Percentiles rank a stretch among this genome's conserved stretches.
Conservation (phyloP, 2,329 filamentous ascomycete species). For the Aspergillus flavus region DNA sequence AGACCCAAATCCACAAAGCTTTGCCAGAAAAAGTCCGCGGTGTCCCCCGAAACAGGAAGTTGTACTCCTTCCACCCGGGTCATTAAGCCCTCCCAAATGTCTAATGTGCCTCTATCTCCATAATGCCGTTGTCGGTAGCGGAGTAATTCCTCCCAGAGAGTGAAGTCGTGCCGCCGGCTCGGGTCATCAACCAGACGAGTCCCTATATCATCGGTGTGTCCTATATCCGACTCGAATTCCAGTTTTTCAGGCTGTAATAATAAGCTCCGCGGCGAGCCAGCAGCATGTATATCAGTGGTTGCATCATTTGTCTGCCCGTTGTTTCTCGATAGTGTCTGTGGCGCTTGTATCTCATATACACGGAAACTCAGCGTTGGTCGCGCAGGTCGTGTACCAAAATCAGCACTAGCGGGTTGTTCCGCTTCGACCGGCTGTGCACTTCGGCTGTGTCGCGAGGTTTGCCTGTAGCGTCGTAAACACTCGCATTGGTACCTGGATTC, state of each 20-base stretch:
- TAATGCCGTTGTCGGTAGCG: conserved; percentile 46
- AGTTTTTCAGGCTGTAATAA: conserved; percentile 38
- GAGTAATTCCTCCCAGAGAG: conserved; percentile 50
- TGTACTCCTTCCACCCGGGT: conserved; percentile 31
- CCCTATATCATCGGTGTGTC: conserved; percentile 37
- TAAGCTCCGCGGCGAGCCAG: conserved; percentile 18
- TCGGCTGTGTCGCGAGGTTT: conserved; percentile 16
- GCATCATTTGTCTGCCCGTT: neutral
- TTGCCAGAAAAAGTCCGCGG: conserved; percentile 46
- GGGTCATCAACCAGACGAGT: conserved; percentile 42
- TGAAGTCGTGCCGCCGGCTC: conserved; percentile 36
- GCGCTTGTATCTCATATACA: conserved; percentile 32
- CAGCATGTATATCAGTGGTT: neutral
- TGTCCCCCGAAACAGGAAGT: conserved; percentile 39
- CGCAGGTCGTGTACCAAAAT: conserved; percentile 7
- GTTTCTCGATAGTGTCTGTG: conserved; percentile 9
- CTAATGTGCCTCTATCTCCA: conserved; percentile 44
- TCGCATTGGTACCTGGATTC: conserved; percentile 20
- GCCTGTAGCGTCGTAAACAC: conserved; percentile 34
- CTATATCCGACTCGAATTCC: conserved; percentile 47
- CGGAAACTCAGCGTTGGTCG: conserved; percentile 12
- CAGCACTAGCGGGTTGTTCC: conserved; percentile 6
- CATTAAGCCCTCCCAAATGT: conserved; percentile 45
- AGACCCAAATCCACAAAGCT: conserved; percentile 42
- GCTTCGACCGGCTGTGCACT: conserved; percentile 9